Evolutionary conservation across 2,329 filamentous ascomycete species (phyloP).

Genomic region (Neobulgaria alba): DNA sequence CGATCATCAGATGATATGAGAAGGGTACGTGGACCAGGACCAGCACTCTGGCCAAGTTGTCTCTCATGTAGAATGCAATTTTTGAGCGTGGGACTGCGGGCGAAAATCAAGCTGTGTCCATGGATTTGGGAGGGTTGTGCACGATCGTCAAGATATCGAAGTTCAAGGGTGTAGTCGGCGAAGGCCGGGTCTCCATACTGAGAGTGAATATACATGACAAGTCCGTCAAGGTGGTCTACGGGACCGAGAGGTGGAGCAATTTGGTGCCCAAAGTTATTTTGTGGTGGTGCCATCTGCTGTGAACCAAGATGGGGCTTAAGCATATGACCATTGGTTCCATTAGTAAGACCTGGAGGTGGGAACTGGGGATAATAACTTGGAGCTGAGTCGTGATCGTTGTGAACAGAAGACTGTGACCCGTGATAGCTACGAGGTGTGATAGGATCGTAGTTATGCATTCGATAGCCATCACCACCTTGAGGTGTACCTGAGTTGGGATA

Average conservation of each 20-base stretch:
- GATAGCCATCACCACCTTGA: no score
- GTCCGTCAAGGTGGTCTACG: conserved; percentile 29
- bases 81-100: conserved; percentile 40
- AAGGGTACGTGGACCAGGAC: conserved; percentile 30
- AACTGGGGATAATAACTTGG: conserved; percentile 32
- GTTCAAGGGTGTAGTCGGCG: conserved; percentile 40
- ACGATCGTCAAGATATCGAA: conserved; percentile 36
- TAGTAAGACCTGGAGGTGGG: conserved; percentile 33
- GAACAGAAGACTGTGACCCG: conserved; percentile 50
- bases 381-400: conserved; percentile 35
- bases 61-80: conserved; percentile 18
- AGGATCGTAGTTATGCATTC: conserved; percentile 37
- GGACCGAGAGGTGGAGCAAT: conserved; percentile 19
- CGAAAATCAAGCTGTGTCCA: conserved; percentile 47
- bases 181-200: conserved; percentile 34
- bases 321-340: conserved; percentile 30
- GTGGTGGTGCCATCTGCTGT: conserved; percentile 11
- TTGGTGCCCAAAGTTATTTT: conserved; percentile 12
- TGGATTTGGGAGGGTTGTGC: conserved; percentile 37
- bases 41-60: conserved; percentile 25
- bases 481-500: conserved; percentile 29
- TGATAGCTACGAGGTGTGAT: conserved; percentile 54
- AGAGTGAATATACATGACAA: conserved; percentile 33
- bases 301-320: no score
- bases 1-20: conserved; percentile 42